Evolutionary conservation across 1,139 yeast genomes (phyloP).

Genomic region (Eremothecium coryli): DNA sequence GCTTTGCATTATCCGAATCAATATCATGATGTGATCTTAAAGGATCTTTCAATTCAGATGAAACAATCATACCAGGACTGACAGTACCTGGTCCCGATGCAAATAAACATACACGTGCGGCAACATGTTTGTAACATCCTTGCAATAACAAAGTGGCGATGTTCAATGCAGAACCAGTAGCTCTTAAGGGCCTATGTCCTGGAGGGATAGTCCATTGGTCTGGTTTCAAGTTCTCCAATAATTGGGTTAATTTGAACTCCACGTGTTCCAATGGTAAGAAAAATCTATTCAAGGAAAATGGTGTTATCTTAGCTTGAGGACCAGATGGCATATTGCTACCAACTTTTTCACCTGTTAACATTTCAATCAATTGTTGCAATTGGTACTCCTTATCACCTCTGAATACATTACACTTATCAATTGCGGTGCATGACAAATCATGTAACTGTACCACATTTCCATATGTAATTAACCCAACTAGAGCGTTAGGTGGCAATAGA

Average conservation of each 20-base stretch:
- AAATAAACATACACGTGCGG: slow-evolving; percentile 84
- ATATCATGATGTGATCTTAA: slow-evolving; percentile 95
- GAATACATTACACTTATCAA: slow-evolving; percentile 78
- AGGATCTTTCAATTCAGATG: slow-evolving; percentile 86
- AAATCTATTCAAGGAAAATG: slow-evolving; percentile 55
- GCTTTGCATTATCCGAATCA: slow-evolving; percentile 82
- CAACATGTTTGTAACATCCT: slow-evolving; percentile 78
- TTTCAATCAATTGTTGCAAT: slow-evolving; percentile 62
- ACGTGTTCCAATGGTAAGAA: slow-evolving; percentile 79
- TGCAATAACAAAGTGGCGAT: slow-evolving; percentile 79
- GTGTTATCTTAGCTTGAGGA: slow-evolving; percentile 29
- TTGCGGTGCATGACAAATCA: slow-evolving; percentile 72
- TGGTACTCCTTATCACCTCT: slow-evolving; percentile 88
- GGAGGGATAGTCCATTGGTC: slow-evolving; percentile 93
- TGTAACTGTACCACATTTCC: slow-evolving; percentile 95
- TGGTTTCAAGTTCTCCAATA: slow-evolving; percentile 66
- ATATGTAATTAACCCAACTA: slow-evolving; percentile 83
- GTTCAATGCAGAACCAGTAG: slow-evolving; percentile 87
- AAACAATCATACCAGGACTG: slow-evolving; percentile 91
- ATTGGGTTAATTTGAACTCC: slow-evolving; percentile 75
- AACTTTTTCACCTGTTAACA: slow-evolving; percentile 47
- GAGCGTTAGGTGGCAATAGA: slow-evolving; percentile 84
- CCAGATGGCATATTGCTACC: slow-evolving; percentile 15
- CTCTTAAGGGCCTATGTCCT: slow-evolving; percentile 82
- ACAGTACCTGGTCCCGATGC: slow-evolving; percentile 95